A percentile compares a stretch with the other conserved stretches of the same genome.
phyloP scores from a whole-genome alignment of 441 rosid species.

The Mallotus japonicus region DNA sequence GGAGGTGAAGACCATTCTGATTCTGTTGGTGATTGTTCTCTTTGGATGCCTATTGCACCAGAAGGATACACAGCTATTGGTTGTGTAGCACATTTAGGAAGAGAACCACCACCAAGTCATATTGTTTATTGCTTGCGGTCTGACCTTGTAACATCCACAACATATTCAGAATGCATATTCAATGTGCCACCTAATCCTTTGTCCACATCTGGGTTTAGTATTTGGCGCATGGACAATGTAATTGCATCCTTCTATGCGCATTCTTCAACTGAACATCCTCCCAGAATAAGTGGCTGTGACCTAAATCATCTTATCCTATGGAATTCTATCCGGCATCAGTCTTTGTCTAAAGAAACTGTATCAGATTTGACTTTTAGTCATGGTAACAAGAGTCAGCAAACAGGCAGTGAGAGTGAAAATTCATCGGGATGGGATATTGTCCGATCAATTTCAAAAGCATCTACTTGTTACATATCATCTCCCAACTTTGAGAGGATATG shows the following conservation, averaged over 20 bases:
- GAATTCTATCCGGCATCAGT: conserved; percentile 56
- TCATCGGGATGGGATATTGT: conserved; percentile 89
- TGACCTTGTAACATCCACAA: conserved; percentile 90
- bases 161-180: conserved; percentile 87
- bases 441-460: conserved; percentile 75
- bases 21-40: conserved; percentile 67
- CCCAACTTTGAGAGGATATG: conserved; percentile 97
- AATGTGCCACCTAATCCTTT: conserved; percentile 42
- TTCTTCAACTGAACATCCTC: conserved; percentile 64
- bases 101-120: conserved; percentile 78
- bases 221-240: conserved; percentile 94
- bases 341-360: conserved; percentile 41
- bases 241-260: conserved; percentile 92
- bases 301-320: conserved; percentile 79
- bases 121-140: conserved; percentile 87
- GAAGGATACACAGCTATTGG: conserved; percentile 88
- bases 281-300: conserved; percentile 51
- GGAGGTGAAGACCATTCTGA: conserved; percentile 40
- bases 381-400: conserved; percentile 39
- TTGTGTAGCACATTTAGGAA: conserved; percentile 85
- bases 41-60: conserved; percentile 99
- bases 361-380: conserved; percentile 37
- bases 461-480: conserved; percentile 65
- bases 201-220: conserved; percentile 81
- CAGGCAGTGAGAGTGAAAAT: conserved; percentile 44